Base-by-base conservation (phyloP, 441 rosid genomes). In the Euphorbia schlechtendalii region DNA sequence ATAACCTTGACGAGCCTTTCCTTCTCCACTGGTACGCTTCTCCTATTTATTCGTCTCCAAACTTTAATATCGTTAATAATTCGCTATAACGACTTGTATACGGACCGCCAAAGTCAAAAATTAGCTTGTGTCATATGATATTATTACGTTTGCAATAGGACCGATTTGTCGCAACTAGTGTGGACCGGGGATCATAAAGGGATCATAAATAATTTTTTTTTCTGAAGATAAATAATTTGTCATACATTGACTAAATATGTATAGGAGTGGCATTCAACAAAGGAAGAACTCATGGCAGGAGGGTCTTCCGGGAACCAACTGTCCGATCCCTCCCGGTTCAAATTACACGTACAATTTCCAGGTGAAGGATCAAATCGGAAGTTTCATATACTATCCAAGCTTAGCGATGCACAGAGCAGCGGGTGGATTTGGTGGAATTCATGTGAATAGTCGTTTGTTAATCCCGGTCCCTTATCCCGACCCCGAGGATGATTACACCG, bases 311-410 rank as follows among this genome's bases (percentile, higher is more conserved):
- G 96, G 90, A 45, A 86, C 90, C 22, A 79, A 75, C 65, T 88
- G 96, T 73, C 96, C 96, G 3, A 88, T 86, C 59, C 68, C 58
- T 1, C 82, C 92, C 0, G 87, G 92, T 0, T 73, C 77, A n/a
- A 88, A 88, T 77, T 78, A 30, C 73, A 86, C 96, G 0, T 88
- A 83, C 67, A 77, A 70, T 46, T 84, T 84, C 75, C 95, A 88
- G 70, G 88, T 84, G 0, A 86, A 86, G 80, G 96, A 88, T 48
- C 92, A 88, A 62, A 88, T 88, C n/a, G 96, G 96, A 18, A 86
- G 88, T 73, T 86, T 77, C 82, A 72, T 84, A 22, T 88, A 88
- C 56, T 84, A 83, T 69, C 96, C 96, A 5, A 49, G 77, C 32
- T 79, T 80, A 0, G 71, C 70, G 30, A 62, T 83, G 65, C 96